Base-by-base conservation (phyloP, 176 grass and related monocot species). In the Bonia amplexicaulis region DNA sequence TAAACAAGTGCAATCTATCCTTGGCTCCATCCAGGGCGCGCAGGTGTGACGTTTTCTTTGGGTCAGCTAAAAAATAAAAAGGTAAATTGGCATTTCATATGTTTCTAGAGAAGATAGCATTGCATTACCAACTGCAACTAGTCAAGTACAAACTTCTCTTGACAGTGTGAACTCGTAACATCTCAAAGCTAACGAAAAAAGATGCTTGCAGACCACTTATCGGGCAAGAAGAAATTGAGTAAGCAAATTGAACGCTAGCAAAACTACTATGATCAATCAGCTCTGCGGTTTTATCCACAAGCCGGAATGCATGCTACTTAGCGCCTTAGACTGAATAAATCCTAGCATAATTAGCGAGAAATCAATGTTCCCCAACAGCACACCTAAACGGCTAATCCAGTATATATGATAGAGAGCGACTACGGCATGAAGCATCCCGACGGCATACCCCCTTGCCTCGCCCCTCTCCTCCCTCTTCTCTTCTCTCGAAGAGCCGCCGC, bases 21-120 rank as follows among this genome's bases (percentile, higher is more conserved):
- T 79, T 84, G 12, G 87, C 87, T 54, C 91, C 91, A 62, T 92
- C 87, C 27, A 92, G 23, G 1, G 55, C 46, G 23, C 20, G 77
- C 57, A 90, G 57, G 65, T 92, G 91, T 13, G 25, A 46, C 45
- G 87, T 92, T 81, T 90, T 90, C 76, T 92, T 92, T 31, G 87
- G 87, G 59, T 92, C 84, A 67, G 87, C 91, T 92, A 82, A 40
- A 66, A 53, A 46, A 37, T 14, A 39, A 12, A 71, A 63, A 14
- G 14, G n/a, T n/a, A 78, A 40, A 51, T 49, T 46, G 40, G 14
- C 63, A 15, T 62, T 22, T 23, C 14, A 12, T 41, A 20, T 78
- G 57, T 58, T 42, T 77, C 25, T 6, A 59, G 25, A 58, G 12
- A 62, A 16, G 35, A 14, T 11, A 42, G 13, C 29, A 20, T 55